phyloP scores from a whole-genome alignment of 2,329 filamentous ascomycete genomes.

The Diplocarpon rosae region DNA sequence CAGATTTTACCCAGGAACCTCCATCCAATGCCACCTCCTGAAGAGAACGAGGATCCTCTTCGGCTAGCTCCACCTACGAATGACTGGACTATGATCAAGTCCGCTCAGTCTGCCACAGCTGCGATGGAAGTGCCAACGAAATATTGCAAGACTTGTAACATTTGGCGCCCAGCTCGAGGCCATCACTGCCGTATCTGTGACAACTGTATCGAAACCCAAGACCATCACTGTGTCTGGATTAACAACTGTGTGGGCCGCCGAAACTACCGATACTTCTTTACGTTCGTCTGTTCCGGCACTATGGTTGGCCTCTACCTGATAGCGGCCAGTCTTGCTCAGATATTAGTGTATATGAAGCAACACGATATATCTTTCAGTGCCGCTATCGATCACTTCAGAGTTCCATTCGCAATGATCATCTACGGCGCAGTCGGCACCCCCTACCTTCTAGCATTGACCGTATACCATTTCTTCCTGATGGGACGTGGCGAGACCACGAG shows the following conservation, averaged over 20 bases:
- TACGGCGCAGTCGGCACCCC: constrained; percentile 64
- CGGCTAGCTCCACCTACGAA: constrained; percentile 74
- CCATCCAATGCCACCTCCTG: constrained; percentile 70
- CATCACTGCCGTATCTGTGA: constrained; percentile 96
- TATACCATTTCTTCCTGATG: constrained; percentile 87
- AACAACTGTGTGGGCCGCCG: constrained; percentile 96
- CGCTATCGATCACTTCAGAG: constrained; percentile 60
- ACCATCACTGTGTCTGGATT: constrained; percentile 97
- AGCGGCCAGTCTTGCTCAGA: constrained; percentile 67
- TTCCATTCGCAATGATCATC: constrained; percentile 81
- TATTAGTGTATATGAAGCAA: constrained; percentile 58
- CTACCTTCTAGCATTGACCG: constrained; percentile 75
- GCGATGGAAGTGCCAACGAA: constrained; percentile 98
- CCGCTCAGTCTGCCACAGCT: constrained; percentile 58
- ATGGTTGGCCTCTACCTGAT: constrained; percentile 67
- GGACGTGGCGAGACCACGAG: constrained; percentile 86
- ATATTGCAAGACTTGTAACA: constrained; percentile 94
- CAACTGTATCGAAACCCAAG: constrained; percentile 93
- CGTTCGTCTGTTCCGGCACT: constrained; percentile 73
- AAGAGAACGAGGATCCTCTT: constrained; percentile 70
- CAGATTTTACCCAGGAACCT: constrained; percentile 88
- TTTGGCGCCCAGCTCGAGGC: constrained; percentile 90
- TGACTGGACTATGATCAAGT: constrained; percentile 88
- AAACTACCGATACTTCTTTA: constrained; percentile 97
- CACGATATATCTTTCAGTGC: constrained; percentile 55